Evolutionary conservation across 371 early-diverging fungal species (phyloP).

Genomic region (Mortierella sp.): DNA sequence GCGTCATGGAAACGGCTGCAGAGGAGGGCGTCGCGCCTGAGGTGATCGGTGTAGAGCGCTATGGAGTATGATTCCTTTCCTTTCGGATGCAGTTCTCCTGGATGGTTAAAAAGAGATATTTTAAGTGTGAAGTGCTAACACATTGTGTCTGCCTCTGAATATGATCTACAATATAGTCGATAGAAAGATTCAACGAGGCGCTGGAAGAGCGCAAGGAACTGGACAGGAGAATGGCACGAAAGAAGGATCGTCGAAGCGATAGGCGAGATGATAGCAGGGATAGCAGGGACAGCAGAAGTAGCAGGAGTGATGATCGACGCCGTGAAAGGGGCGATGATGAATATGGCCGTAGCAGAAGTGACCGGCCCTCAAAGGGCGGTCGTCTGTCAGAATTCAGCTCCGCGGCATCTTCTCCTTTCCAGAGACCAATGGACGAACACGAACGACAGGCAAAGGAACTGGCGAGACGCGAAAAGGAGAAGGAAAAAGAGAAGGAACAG

Average conservation of each 20-base stretch:
- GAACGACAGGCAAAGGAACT: slow-evolving; percentile 44
- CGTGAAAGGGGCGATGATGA: slow-evolving; percentile 19
- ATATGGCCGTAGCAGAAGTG: slow-evolving; percentile 18
- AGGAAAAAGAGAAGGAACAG: slow-evolving; percentile 49
- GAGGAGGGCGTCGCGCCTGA: slow-evolving; percentile 72
- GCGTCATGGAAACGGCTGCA: slow-evolving; percentile 76
- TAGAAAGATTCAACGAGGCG: slow-evolving; percentile 76
- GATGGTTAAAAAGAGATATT: too few species aligned
- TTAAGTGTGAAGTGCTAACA: too few species aligned
- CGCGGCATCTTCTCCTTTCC: slow-evolving; percentile 52
- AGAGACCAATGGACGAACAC: slow-evolving; percentile 50
- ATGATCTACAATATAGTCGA: slow-evolving; percentile 55
- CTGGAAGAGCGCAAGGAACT: slow-evolving; percentile 74
- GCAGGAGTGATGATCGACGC: slow-evolving; percentile 19
- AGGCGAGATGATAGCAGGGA: slow-evolving; percentile 6
- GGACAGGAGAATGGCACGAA: slow-evolving; percentile 56
- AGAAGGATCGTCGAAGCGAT: slow-evolving; percentile 25
- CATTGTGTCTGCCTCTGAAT: too few species aligned
- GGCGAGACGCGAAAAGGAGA: slow-evolving; percentile 27
- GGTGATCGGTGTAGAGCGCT: slow-evolving; percentile 81
- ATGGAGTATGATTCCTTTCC: slow-evolving; percentile 59
- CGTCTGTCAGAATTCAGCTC: slow-evolving; percentile 46
- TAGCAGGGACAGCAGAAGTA: slow-evolving; percentile 17
- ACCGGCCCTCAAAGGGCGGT: slow-evolving; percentile 33
- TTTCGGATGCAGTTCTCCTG: not conserved